Evolutionary conservation across 306 rosid genomes (phyloP), one percentile per base, ranked within the genome.

Genomic region (Vigna trinervia): DNA sequence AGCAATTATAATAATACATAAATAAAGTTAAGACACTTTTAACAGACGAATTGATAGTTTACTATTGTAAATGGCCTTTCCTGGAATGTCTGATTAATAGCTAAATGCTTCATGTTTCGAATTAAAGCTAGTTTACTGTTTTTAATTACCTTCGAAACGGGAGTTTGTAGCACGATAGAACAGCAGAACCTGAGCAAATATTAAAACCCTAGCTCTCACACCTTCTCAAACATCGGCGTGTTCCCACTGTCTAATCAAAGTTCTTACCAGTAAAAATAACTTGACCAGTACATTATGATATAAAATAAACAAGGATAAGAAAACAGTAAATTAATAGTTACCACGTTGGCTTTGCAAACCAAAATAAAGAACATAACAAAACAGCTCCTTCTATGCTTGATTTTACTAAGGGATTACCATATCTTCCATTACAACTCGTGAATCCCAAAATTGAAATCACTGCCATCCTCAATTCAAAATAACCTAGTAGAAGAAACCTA

Each of bases 401-500:
- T 69, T 51, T 17, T 15, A 64, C 76, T n/a, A 39, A n/a, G 43
- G 46, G 36, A 8, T 65, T 20, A 72, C 64, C 15, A 80, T 26
- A 58, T 65, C 47, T 34, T 56, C 67, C 77, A 61, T 54, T 51
- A 51, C 57, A 51, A 51, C 23, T 4, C 11, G 4, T n/a, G 23
- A 51, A 51, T 51, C 57, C 17, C 57, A 51, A 51, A 51, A n/a
- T 51, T 51, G 57, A 51, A 51, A 17, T 6, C 57, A 51, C 4
- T 51, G 23, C 4, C 11, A 51, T 51, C 57, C 19, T 6, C 10
- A n/a, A 51, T 51, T 5, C 1, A 51, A 51, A 51, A 51, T 51
- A 51, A n/a, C 9, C 23, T 51, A 17, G 23, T 51, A 51, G 69
- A 81, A 85, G 78, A 85, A 85, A 5, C 88, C 88, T 20, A 85